phyloP scores from a whole-genome alignment of 2,329 filamentous ascomycete species.

The Aspergillus sp. region DNA sequence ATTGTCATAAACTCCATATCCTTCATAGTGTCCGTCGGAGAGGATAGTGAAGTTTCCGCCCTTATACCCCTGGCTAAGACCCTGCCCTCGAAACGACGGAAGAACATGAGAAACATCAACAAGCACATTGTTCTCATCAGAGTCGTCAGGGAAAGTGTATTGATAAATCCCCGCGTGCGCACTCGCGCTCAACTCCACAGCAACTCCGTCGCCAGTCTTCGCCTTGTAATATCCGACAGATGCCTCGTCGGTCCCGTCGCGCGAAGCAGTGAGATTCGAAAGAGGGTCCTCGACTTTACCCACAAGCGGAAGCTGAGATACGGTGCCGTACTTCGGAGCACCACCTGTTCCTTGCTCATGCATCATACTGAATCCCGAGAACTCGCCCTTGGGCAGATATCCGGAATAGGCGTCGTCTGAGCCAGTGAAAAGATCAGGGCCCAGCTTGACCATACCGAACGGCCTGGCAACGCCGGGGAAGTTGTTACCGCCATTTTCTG shows the following conservation, averaged over 20 bases:
- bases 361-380: slow-evolving; percentile 63
- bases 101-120: slow-evolving; percentile 68
- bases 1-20: slow-evolving; percentile 63
- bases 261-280: slow-evolving; percentile 55
- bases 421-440: slow-evolving; percentile 39
- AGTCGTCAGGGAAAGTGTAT: slow-evolving; percentile 56
- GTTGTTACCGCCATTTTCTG: slow-evolving; percentile 40
- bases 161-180: slow-evolving; percentile 54
- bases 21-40: slow-evolving; percentile 57
- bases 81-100: slow-evolving; percentile 60
- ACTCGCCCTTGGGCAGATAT: slow-evolving; percentile 47
- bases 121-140: slow-evolving; percentile 48
- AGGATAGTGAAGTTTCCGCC: slow-evolving; percentile 58
- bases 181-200: slow-evolving; percentile 58
- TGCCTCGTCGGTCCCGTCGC: slow-evolving; percentile 52
- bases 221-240: slow-evolving; percentile 64
- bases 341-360: slow-evolving; percentile 69
- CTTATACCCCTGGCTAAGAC: slow-evolving; percentile 62
- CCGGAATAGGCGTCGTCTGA: slow-evolving; percentile 44
- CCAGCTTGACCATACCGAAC: slow-evolving; percentile 46
- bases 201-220: slow-evolving; percentile 55
- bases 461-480: slow-evolving; percentile 44
- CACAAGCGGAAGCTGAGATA: slow-evolving; percentile 58
- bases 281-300: slow-evolving; percentile 56
- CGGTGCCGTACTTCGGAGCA: slow-evolving; percentile 68